Base-by-base conservation (phyloP, 2,329 filamentous ascomycete genomes). In the Colletotrichum lentis region DNA sequence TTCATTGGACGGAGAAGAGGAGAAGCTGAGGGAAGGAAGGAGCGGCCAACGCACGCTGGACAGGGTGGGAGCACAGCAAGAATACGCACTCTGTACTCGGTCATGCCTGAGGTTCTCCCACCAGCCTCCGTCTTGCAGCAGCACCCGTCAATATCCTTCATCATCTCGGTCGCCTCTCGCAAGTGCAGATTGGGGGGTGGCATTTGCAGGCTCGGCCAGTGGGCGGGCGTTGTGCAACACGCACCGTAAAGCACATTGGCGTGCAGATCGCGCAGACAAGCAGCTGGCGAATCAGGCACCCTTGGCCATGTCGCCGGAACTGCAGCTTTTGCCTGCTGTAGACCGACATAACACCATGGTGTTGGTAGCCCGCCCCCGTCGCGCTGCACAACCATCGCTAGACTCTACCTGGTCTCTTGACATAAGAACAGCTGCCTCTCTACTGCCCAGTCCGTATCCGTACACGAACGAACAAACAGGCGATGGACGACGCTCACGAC, bases 241-340 rank as follows among this genome's bases (percentile, higher is more conserved):
- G 44, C 31, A 60, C 35, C 8, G 20, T 2, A 60, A 39, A 20
- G 16, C 46, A 41, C 58, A 64, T 54, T 54, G 43, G 53, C 41
- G 35, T 20, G 59, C 64, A 67, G 64, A 63, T 56, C 53, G 63
- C 52, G 37, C 59, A 39, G 60, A 47, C 47, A 12, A 63, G 39
- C 53, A 53, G 24, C 18, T 47, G 27, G 39, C 64, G 61, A 68
- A 67, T 64, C 65, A 68, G 61, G 53, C 54, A 43, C 52, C 20
- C 57, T 37, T 27, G 39, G 54, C 37, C 47, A 41, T 27, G 27
- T 24, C 35, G 61, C 59, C 57, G 65, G 65, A 68, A 67, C 54
- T 67, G 43, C 55, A 35, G 12, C 55, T 37, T 37, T 41, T 57
- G 64, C 14, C 16, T 31, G 27, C 8, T 1, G 27, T 31, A 8